Base-by-base conservation (phyloP, 2,329 filamentous ascomycete genomes). In the Penicillium sp. region DNA sequence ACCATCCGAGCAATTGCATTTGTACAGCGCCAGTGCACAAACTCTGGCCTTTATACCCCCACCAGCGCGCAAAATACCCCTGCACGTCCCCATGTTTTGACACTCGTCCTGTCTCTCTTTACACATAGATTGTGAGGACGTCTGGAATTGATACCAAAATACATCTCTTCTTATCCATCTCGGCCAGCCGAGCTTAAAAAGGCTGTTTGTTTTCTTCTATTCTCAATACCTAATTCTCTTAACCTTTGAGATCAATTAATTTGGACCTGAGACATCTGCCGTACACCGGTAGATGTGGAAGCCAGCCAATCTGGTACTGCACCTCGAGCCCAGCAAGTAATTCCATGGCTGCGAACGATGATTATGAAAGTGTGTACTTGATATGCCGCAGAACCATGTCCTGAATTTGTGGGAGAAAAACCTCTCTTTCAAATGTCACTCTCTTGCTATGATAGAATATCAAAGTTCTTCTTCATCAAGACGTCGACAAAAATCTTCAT, bases 21-120 rank as follows among this genome's bases (percentile, higher is more conserved):
- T 47, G 50, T 44, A 52, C 33, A 48, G 15, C 29, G 41, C 31
- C 45, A 45, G 45, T 24, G 34, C 33, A 39, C 31, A n/a, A 43
- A 13, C 45, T 34, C 33, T 42, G 28, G 42, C 18, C n/a, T 29
- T 43, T 31, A 47, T 52, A 50, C 47, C 47, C 47, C 47, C 42
- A 39, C 29, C 28, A 49, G 47, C 47, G 42, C 47, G 41, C 47
- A 36, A 39, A 39, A 50, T 50, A 50, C 47, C 47, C 47, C 39
- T 23, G 15, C 38, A 21, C 24, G 31, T 38, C 21, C 34, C n/a
- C 16, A 36, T 36, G 13, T 18, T 42, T 31, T 23, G 15, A 16
- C 21, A 10, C 33, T 39, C 28, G 24, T 36, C 4, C 15, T 21
- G 16, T 38, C 18, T 36, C 18, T 45, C 29, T 38, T 18, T 36